These are phyloP conservation scores for Pythium oligandrum DNA, from an alignment of 352 stramenopile genomes.

Conservation along the genomic window DNA sequence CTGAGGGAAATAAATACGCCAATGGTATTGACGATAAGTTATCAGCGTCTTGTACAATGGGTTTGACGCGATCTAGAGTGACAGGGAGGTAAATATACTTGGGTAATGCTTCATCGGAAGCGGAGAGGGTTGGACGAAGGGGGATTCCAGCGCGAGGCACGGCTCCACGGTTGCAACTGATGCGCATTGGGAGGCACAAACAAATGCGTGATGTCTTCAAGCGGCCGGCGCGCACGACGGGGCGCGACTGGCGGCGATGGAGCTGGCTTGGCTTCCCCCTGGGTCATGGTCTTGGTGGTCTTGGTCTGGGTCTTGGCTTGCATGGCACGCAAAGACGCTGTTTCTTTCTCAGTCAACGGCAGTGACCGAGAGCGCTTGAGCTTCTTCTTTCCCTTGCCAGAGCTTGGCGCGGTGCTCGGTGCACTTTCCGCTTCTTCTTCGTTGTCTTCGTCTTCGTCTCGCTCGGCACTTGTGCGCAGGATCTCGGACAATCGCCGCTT, in stretches of 20 bases:
- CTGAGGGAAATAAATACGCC: not conserved
- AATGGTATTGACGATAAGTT: no score
- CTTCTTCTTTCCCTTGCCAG: conserved; percentile 15
- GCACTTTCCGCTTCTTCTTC: not conserved
- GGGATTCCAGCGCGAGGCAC: conserved; percentile 1
- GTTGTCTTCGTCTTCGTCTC: not conserved
- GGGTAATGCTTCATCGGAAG: no score
- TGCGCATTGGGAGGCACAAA: conserved; percentile 31
- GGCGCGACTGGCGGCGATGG: not conserved
- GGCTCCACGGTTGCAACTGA: conserved; percentile 13
- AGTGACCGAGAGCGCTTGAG: not conserved
- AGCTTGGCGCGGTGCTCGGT: no score
- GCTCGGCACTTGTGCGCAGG: not conserved
- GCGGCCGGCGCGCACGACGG: conserved; percentile 27
- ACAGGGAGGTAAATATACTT: no score
- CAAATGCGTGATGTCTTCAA: conserved; percentile 67
- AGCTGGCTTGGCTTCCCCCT: conserved; percentile 8
- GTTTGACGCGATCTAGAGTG: no score
- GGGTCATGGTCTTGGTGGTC: conserved; percentile 1
- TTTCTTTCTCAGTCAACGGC: no score
- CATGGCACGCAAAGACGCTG: no score
- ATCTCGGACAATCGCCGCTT: no score
- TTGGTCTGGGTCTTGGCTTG: not conserved
- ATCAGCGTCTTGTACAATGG: no score
- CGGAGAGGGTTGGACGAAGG: not conserved